phyloP scores from a whole-genome alignment of 1,139 yeast species.

The Geotrichum reessii region DNA sequence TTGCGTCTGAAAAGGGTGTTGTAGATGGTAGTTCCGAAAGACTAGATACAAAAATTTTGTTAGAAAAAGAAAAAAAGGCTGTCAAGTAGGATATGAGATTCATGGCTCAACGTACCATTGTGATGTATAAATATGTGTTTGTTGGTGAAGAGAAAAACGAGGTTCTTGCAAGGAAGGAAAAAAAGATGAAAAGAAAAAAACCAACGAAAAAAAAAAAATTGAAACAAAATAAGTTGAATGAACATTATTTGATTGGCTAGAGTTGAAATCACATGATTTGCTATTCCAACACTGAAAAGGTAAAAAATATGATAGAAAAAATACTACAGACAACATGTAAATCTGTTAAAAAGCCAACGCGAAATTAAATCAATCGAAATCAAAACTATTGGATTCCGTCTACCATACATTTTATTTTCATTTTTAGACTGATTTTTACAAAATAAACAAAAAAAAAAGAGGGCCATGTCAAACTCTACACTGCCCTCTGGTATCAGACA shows the following conservation, averaged over 20 bases:
- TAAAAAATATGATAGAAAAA: not conserved
- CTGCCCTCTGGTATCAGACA: slow-evolving; percentile 15
- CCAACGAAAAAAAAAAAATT: not conserved
- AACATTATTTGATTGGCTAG: slow-evolving; percentile 12
- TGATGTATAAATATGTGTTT: not conserved
- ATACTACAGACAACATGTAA: not conserved
- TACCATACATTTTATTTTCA: no score
- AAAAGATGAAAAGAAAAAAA: not conserved
- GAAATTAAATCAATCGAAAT: no score
- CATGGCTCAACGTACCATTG: not conserved
- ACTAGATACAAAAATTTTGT: slow-evolving; percentile 23
- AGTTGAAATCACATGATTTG: not conserved
- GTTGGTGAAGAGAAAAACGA: not conserved
- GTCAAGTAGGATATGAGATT: not conserved
- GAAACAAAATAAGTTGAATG: slow-evolving; percentile 1
- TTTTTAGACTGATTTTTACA: no score
- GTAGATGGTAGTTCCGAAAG: slow-evolving; percentile 52
- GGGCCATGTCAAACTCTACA: not conserved
- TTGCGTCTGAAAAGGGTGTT: slow-evolving; percentile 85
- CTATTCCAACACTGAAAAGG: not conserved
- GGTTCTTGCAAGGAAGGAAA: not conserved
- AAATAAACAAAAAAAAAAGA: no score
- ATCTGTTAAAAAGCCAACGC: no score
- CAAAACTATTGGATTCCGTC: no score
- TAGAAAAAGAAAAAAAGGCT: not conserved